These are phyloP conservation scores for Pholiota microspora DNA, from an alignment of 768 basidiomycete species.

Conservation along the genomic window DNA sequence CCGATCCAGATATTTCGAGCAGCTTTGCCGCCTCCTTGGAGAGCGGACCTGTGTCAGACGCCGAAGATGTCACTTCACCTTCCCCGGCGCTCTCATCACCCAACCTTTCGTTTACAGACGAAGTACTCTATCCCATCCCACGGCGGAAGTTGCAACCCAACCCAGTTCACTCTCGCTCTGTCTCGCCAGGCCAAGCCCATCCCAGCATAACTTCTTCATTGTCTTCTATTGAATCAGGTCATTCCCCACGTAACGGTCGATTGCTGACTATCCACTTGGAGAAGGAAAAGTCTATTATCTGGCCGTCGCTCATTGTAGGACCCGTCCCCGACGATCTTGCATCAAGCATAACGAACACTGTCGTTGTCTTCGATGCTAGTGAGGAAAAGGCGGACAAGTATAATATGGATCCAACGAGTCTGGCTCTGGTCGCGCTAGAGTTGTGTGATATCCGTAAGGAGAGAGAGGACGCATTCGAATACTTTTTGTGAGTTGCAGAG, in stretches of 20 bases:
- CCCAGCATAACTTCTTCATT: conserved; percentile 67
- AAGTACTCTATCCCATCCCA: conserved; percentile 31
- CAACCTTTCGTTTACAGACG: conserved; percentile 56
- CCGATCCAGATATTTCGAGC: conserved; percentile 84
- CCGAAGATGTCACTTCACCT: conserved; percentile 53
- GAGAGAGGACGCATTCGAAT: conserved; percentile 78
- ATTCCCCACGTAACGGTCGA: conserved; percentile 55
- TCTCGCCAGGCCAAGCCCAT: conserved; percentile 54
- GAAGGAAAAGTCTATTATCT: conserved; percentile 76
- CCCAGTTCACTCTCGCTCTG: conserved; percentile 43
- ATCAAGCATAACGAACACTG: conserved; percentile 46
- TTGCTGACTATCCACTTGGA: conserved; percentile 79
- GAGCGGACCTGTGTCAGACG: conserved; percentile 69
- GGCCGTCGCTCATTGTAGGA: conserved; percentile 79
- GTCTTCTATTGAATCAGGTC: conserved; percentile 75
- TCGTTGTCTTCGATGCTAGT: conserved; percentile 49
- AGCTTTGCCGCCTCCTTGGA: conserved; percentile 83
- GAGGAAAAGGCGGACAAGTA: conserved; percentile 53
- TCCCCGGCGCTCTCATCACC: conserved; percentile 67
- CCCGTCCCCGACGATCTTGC: conserved; percentile 66
- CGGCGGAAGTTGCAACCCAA: conserved; percentile 27
- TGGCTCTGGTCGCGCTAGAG: conserved; percentile 70
- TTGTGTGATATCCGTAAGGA: conserved; percentile 73
- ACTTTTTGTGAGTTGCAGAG: conserved; percentile 58
- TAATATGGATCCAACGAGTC: conserved; percentile 86